Conservation (phyloP, 2,329 filamentous ascomycete genomes). For the Fusarium sp. region DNA sequence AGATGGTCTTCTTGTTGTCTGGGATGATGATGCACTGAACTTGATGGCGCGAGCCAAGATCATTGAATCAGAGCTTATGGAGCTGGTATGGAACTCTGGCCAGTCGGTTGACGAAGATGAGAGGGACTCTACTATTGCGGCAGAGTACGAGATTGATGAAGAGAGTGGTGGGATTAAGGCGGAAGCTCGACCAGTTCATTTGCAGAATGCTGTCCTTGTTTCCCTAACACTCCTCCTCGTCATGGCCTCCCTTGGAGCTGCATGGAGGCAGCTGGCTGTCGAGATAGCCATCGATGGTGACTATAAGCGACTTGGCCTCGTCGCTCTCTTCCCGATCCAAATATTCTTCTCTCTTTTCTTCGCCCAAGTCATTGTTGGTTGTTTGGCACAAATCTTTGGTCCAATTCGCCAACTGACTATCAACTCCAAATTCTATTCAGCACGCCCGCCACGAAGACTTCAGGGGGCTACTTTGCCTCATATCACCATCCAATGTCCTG, state of each 20-base stretch:
- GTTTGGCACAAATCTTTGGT: conserved; percentile 78
- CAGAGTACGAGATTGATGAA: conserved; percentile 70
- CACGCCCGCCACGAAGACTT: conserved; percentile 71
- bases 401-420: conserved; percentile 76
- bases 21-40: conserved; percentile 82
- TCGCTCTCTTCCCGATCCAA: conserved; percentile 74
- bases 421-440: conserved; percentile 87
- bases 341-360: conserved; percentile 87
- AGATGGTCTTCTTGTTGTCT: conserved; percentile 77
- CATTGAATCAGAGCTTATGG: conserved; percentile 81
- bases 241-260: conserved; percentile 72
- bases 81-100: conserved; percentile 75
- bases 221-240: conserved; percentile 73
- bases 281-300: conserved; percentile 72
- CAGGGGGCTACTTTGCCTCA: conserved; percentile 69
- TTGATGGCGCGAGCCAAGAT: conserved; percentile 73
- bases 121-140: conserved; percentile 58
- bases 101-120: conserved; percentile 63
- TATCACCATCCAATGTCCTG: conserved; percentile 84
- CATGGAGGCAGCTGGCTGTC: conserved; percentile 74
- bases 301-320: conserved; percentile 70
- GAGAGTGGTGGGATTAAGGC: conserved; percentile 74
- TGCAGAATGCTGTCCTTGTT: conserved; percentile 76
- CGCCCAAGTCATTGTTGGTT: conserved; percentile 79
- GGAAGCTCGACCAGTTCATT: conserved; percentile 72